Conservation (phyloP, 192 early-diverging fungal species). For the Rhizophagus prolifer region DNA sequence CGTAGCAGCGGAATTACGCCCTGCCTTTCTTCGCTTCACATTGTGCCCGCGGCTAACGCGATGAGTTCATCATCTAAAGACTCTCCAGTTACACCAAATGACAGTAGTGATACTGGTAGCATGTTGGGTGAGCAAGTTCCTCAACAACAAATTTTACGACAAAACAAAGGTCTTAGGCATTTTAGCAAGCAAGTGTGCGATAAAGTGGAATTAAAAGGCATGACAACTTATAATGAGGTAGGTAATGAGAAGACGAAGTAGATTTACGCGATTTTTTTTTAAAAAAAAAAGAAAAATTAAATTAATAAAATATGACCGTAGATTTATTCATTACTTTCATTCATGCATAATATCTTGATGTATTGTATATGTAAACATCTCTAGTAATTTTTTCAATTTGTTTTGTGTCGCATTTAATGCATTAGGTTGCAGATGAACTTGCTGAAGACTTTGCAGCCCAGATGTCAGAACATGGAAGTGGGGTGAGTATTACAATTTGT, state of each 20-base stretch:
- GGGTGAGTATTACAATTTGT: not conserved
- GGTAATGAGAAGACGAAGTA: not conserved
- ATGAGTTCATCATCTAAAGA: not conserved
- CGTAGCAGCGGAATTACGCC: not conserved
- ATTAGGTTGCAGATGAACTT: constrained; percentile 57
- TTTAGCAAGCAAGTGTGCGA: constrained; percentile 64
- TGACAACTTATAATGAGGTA: constrained; percentile 65
- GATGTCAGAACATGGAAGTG: constrained; percentile 2
- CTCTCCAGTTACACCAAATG: constrained; percentile 19
- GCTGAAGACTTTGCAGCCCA: constrained; percentile 40
- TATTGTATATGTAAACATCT: not conserved
- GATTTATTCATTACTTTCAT: not conserved
- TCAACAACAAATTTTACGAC: constrained; percentile 31
- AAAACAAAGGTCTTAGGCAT: constrained; percentile 58
- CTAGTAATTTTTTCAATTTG: constrained; percentile 33
- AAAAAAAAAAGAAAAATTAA: not conserved
- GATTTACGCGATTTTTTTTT: not conserved
- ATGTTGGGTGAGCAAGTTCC: constrained; percentile 21
- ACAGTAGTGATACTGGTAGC: constrained; percentile 21
- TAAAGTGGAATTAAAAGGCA: constrained; percentile 55
- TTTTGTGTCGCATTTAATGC: constrained; percentile 2
- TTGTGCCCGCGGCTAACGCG: not conserved
- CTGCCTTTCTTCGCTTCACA: not conserved
- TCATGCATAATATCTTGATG: not conserved
- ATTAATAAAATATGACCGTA: not conserved